A percentile compares a stretch with the other conserved stretches of the same genome.
Evolutionary conservation across 2,329 filamentous ascomycete species (phyloP).

Genomic region (Calonectria pauciramosa): DNA sequence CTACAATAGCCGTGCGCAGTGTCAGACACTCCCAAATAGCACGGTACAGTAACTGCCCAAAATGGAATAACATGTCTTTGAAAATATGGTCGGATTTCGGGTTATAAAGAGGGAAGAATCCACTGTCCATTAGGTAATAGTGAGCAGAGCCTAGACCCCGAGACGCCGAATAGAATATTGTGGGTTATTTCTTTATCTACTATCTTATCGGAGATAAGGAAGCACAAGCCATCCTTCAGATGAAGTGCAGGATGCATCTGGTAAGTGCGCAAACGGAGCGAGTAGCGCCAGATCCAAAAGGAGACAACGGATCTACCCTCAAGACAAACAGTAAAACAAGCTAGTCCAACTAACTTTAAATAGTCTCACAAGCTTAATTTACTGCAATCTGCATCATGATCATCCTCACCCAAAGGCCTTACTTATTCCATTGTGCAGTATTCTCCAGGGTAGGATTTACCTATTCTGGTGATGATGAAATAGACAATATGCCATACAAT

Average conservation of each 20-base stretch:
- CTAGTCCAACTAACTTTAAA: constrained; percentile 1
- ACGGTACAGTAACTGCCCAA: neutral
- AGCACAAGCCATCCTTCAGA: neutral
- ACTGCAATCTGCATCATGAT: too few relatives aligned
- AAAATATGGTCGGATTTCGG: constrained; percentile 4
- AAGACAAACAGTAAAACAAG: neutral
- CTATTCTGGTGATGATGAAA: neutral
- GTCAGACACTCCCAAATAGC: neutral
- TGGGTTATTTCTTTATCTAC: constrained; percentile 6
- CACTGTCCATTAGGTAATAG: constrained; percentile 15
- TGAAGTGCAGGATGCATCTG: neutral
- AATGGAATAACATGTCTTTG: neutral
- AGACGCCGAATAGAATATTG: constrained; percentile 25
- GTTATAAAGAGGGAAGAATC: neutral
- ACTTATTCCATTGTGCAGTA: neutral
- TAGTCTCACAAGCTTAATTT: neutral
- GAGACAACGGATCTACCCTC: neutral
- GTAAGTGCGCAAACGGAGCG: neutral
- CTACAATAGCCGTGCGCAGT: neutral
- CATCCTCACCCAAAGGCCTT: neutral
- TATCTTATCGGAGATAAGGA: constrained; percentile 12
- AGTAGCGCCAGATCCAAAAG: neutral
- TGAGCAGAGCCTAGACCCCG: constrained; percentile 22
- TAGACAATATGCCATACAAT: too few relatives aligned
- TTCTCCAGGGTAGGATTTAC: neutral